Conservation (phyloP, 352 stramenopile species). For the Pythium periplocum region DNA sequence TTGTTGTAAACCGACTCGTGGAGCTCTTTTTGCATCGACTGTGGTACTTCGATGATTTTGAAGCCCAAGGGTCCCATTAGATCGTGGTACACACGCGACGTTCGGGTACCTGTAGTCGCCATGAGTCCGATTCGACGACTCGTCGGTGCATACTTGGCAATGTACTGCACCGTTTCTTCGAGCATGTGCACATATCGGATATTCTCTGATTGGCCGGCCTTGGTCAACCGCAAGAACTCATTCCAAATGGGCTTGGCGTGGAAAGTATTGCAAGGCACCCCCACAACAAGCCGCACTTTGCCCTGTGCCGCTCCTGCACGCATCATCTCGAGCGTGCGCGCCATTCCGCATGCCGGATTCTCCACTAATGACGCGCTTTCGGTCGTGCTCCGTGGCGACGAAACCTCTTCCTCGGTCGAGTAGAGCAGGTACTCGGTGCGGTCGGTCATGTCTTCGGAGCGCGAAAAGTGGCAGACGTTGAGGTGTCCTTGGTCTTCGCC, state of each 20-base stretch:
- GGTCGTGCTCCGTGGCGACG: neutral
- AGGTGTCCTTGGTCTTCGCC: slow-evolving; percentile 64
- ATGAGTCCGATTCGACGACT: slow-evolving; percentile 53
- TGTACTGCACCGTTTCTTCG: slow-evolving; percentile 61
- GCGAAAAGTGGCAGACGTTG: slow-evolving; percentile 65
- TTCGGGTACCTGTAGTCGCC: slow-evolving; percentile 58
- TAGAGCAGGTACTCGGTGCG: slow-evolving; percentile 54
- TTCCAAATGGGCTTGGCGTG: slow-evolving; percentile 68
- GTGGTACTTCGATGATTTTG: slow-evolving; percentile 43
- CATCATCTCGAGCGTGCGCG: slow-evolving; percentile 72
- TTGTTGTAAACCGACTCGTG: slow-evolving; percentile 74
- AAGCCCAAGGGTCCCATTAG: slow-evolving; percentile 57
- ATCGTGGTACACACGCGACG: slow-evolving; percentile 66
- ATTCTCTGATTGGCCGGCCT: neutral
- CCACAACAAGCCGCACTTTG: slow-evolving; percentile 40
- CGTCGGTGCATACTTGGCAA: slow-evolving; percentile 32
- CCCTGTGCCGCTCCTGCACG: slow-evolving; percentile 29
- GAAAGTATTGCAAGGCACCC: slow-evolving; percentile 76
- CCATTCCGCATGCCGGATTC: slow-evolving; percentile 71
- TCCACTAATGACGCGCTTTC: slow-evolving; percentile 21
- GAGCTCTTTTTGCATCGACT: slow-evolving; percentile 46
- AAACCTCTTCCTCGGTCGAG: slow-evolving; percentile 6
- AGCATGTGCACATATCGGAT: slow-evolving; percentile 62
- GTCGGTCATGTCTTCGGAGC: slow-evolving; percentile 72
- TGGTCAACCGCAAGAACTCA: slow-evolving; percentile 52